These are phyloP conservation scores for Termitomyces sp. DNA, from an alignment of 768 basidiomycete species.

Conservation along the genomic window DNA sequence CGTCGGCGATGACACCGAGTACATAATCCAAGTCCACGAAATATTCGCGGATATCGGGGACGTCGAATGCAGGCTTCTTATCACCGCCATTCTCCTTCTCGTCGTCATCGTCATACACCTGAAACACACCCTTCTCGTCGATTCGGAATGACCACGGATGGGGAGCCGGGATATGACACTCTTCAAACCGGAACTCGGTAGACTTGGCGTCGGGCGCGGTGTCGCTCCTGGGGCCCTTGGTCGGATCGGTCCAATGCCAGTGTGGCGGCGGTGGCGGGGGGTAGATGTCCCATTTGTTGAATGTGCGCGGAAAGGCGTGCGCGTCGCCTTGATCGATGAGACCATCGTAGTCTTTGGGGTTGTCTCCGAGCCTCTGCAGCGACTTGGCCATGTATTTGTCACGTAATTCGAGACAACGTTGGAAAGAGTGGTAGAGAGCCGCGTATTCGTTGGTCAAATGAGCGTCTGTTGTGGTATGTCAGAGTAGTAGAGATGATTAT, in stretches of 20 bases:
- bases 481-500: neutral
- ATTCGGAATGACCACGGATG: constrained; percentile 64
- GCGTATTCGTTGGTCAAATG: constrained; percentile 40
- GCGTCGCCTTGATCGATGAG: constrained; percentile 51
- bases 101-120: constrained; percentile 54
- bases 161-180: constrained; percentile 27
- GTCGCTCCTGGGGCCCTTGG: constrained; percentile 38
- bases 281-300: constrained; percentile 80
- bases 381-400: constrained; percentile 94
- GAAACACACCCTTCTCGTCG: constrained; percentile 88
- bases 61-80: constrained; percentile 58
- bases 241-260: constrained; percentile 79
- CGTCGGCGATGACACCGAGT: constrained; percentile 86
- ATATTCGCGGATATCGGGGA: constrained; percentile 89
- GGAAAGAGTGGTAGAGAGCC: constrained; percentile 64
- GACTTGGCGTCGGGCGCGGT: constrained; percentile 16
- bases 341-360: constrained; percentile 88
- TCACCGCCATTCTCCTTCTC: constrained; percentile 15
- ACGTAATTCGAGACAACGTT: constrained; percentile 82
- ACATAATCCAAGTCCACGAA: constrained; percentile 94
- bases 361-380: constrained; percentile 88
- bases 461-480: constrained; percentile 16
- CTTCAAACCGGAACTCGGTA: neutral
- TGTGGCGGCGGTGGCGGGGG: constrained; percentile 92
- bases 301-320: constrained; percentile 44